Base-by-base conservation (phyloP, 345 rosid species). In the Aethionema arabicum region DNA sequence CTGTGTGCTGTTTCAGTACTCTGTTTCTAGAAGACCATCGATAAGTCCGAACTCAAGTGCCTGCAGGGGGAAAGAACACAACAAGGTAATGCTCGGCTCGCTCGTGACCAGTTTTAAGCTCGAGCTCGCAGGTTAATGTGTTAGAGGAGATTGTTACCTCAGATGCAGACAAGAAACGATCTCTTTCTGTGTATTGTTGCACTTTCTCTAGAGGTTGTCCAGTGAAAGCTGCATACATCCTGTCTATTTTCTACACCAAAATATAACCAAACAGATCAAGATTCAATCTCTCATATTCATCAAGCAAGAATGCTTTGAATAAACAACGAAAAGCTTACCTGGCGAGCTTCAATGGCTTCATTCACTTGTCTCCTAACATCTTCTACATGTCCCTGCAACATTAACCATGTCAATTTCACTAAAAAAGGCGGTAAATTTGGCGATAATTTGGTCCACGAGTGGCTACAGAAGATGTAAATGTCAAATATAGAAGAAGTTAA, bases 311-410 rank as follows among this genome's bases (percentile, higher is more conserved):
- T 6, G 27, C 45, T 39, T 40, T 15, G 2, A 6, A 36, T 3
- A 55, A 44, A 62, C n/a, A 45, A 38, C 66, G 66, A 77, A 61
- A 69, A 29, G 81, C 85, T 57, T 45, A 91, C 92, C 73, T 88
- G 83, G 56, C 92, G 86, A 27, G 95, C 63, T 72, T 83, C 87
- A 12, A 85, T 85, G 5, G 92, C 92, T 84, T 91, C 96, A 46
- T 88, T 83, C 63, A 83, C 96, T 77, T 88, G 98, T 66, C 85
- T 84, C 63, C 84, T 85, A 64, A 88, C 95, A 60, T 91, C 91
- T 72, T 88, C 95, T 56, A 84, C 90, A 66, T 84, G 91, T 42
- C 95, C 98, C 95, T 91, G 21, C 41, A 35, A 35, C 16, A 68
- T n/a, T 3, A 0, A 21, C 2, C 27, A 21, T 21, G 2, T 21